Percentiles rank a stretch among this genome's conserved stretches.
phyloP scores from a whole-genome alignment of 2,329 filamentous ascomycete species.

The Claviceps pazoutovae region DNA sequence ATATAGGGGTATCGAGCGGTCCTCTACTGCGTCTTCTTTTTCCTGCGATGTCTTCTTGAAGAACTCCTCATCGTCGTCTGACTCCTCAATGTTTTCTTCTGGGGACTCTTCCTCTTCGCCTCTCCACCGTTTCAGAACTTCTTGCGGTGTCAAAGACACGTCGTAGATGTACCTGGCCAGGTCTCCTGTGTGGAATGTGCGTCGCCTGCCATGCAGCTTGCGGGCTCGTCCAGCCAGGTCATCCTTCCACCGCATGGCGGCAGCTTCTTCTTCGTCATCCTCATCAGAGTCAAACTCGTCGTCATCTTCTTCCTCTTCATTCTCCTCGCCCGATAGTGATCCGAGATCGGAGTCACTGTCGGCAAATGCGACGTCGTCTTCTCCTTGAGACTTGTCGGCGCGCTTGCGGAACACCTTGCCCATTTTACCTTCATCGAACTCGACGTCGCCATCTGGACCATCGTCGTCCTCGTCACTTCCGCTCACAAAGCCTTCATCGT shows the following conservation, averaged over 20 bases:
- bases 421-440: slow-evolving; percentile 45
- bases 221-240: slow-evolving; percentile 67
- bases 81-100: slow-evolving; percentile 41
- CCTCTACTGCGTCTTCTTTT: slow-evolving; percentile 61
- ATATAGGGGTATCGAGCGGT: slow-evolving; percentile 63
- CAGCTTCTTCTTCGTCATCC: slow-evolving; percentile 53
- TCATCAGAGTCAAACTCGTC: slow-evolving; percentile 26
- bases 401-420: slow-evolving; percentile 46
- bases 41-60: slow-evolving; percentile 51
- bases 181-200: slow-evolving; percentile 65
- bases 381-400: slow-evolving; percentile 35
- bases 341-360: slow-evolving; percentile 96
- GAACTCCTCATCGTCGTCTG: slow-evolving; percentile 45
- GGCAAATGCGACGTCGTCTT: slow-evolving; percentile 74
- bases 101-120: slow-evolving; percentile 45
- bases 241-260: slow-evolving; percentile 71
- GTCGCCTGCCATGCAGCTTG: slow-evolving; percentile 53
- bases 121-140: slow-evolving; percentile 69
- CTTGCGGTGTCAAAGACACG: slow-evolving; percentile 55
- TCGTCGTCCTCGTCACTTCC: slow-evolving; percentile 35
- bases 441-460: slow-evolving; percentile 35
- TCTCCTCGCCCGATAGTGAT: slow-evolving; percentile 52
- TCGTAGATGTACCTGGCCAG: slow-evolving; percentile 85
- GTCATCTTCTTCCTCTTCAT: slow-evolving; percentile 29
- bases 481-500: slow-evolving; percentile 36